Conservation (phyloP, 1,284 basidiomycete genomes). For the Prillingera fragicola region DNA sequence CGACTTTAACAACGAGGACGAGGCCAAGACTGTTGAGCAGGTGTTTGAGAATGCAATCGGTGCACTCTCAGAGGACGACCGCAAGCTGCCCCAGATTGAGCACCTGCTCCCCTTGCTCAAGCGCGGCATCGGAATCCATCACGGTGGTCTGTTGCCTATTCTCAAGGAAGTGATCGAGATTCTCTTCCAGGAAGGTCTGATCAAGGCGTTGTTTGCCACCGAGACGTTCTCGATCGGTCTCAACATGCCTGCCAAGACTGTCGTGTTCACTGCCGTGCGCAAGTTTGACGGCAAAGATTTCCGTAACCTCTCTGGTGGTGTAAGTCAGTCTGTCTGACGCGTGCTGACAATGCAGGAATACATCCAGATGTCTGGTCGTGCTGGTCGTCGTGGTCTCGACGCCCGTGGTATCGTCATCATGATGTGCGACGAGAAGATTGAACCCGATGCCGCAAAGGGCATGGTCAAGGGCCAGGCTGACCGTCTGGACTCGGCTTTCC, state of each 20-base stretch:
- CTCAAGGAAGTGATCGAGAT: constrained; percentile 99
- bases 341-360: constrained; percentile 93
- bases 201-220: constrained; percentile 97
- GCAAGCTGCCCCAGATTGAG: constrained; percentile 86
- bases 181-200: constrained; percentile 97
- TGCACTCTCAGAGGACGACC: constrained; percentile 80
- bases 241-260: constrained; percentile 99
- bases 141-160: constrained; percentile 93
- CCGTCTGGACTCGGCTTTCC: constrained; percentile 94
- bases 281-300: constrained; percentile 97
- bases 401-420: constrained; percentile 99
- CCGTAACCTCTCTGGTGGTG: constrained; percentile 65
- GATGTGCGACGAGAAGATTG: constrained; percentile 99
- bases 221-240: constrained; percentile 99
- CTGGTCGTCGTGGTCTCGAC: constrained; percentile 92
- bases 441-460: constrained; percentile 82
- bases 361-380: constrained; percentile 98
- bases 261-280: constrained; percentile 86
- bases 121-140: constrained; percentile 97
- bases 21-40: constrained; percentile 78
- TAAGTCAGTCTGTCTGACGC: constrained; percentile 49
- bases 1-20: constrained; percentile 91
- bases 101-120: constrained; percentile 89
- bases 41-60: constrained; percentile 96
- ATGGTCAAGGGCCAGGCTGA: constrained; percentile 99